phyloP scores from a whole-genome alignment of 225 moss, liverwort and hornwort species.

The Marchantia paleacea region DNA sequence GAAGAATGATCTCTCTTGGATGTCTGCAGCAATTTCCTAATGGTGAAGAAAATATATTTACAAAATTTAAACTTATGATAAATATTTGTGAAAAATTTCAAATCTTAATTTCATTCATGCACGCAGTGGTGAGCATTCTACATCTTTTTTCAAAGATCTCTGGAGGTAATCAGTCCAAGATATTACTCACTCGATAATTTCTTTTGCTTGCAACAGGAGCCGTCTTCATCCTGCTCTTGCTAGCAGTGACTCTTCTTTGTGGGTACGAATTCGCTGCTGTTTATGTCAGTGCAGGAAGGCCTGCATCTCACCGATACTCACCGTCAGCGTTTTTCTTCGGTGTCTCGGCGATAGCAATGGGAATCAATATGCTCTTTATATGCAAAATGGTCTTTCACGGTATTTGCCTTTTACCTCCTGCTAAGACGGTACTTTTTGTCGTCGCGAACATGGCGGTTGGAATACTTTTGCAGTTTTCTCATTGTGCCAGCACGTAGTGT shows the following conservation, averaged over 20 bases:
- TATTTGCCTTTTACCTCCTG: constrained; percentile 10
- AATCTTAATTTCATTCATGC: no score
- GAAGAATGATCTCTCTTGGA: no score
- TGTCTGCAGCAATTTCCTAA: no score
- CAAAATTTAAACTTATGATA: no score
- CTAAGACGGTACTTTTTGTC: neutral
- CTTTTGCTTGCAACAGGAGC: constrained; percentile 9
- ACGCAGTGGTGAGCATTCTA: no score
- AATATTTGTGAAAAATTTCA: no score
- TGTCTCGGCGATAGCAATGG: constrained; percentile 90
- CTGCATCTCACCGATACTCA: constrained; percentile 69
- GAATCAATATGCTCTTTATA: constrained; percentile 97
- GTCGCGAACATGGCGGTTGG: neutral
- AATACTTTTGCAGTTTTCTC: neutral
- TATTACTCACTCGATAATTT: neutral
- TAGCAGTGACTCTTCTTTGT: neutral
- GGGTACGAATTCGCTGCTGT: constrained; percentile 2
- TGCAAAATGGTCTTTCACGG: constrained; percentile 99
- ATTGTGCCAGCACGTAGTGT: no score
- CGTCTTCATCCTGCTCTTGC: neutral
- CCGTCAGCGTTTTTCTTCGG: constrained; percentile 95
- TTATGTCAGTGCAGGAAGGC: constrained; percentile 14
- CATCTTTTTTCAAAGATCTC: no score
- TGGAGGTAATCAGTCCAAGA: no score
- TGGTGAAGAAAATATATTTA: no score